These are phyloP conservation scores for Exophiala sp. DNA, from an alignment of 2,329 filamentous ascomycete species.

Conservation along the genomic window DNA sequence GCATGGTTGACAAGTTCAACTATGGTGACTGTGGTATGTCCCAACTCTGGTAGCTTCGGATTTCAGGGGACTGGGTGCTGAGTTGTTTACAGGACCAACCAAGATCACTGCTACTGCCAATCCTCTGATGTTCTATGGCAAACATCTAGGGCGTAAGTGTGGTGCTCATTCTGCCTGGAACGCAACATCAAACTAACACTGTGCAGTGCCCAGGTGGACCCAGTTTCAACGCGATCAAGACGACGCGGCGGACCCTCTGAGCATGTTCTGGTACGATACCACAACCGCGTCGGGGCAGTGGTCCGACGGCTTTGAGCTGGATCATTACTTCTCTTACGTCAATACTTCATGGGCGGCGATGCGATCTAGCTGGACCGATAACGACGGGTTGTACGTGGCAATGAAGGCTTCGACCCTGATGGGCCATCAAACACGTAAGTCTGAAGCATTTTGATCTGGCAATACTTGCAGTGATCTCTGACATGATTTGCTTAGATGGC, in stretches of 20 bases:
- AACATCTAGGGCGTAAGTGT: conserved; percentile 6
- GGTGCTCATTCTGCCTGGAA: not conserved
- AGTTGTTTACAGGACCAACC: conserved; percentile 2
- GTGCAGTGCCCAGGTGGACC: conserved; percentile 5
- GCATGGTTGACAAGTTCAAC: conserved; percentile 9
- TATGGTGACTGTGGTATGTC: conserved; percentile 5
- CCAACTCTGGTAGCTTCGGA: not conserved
- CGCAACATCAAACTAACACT: conserved; percentile 1
- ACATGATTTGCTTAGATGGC: conserved; percentile 1
- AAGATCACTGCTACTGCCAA: conserved; percentile 13
- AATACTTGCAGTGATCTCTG: not conserved
- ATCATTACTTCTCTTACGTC: conserved; percentile 3
- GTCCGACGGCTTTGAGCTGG: conserved; percentile 7
- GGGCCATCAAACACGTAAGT: conserved; percentile 9
- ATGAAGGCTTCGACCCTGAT: conserved; percentile 8
- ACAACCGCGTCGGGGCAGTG: conserved; percentile 2
- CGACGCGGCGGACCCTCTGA: conserved; percentile 8
- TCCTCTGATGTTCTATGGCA: conserved; percentile 6
- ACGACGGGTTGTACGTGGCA: conserved; percentile 4
- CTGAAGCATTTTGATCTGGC: not conserved
- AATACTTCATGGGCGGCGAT: conserved; percentile 10
- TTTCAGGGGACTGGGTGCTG: not conserved
- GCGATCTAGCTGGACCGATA: conserved; percentile 7
- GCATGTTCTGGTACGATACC: conserved; percentile 11
- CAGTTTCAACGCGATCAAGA: conserved; percentile 4